A percentile compares a stretch with the other conserved stretches of the same genome.
These are phyloP conservation scores for Grigorovia transvaalensis DNA, from an alignment of 805 yeast genomes.

Conservation along the genomic window DNA sequence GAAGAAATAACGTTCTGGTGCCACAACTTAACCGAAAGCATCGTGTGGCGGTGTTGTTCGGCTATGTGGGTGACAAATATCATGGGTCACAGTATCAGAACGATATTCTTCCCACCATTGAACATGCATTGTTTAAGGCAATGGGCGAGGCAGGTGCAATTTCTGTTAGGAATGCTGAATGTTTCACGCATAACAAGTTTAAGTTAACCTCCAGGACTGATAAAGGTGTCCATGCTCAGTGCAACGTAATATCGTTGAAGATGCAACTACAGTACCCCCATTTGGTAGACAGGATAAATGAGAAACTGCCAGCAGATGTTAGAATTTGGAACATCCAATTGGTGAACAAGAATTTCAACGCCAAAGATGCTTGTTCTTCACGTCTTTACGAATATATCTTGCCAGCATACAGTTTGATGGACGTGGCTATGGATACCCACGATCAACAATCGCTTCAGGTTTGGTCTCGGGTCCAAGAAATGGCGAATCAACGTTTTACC, in stretches of 20 bases:
- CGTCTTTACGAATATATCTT: conserved; percentile 79
- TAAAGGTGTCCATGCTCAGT: conserved; percentile 97
- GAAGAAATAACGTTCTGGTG: neutral
- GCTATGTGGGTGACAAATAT: conserved; percentile 93
- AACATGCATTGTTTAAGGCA: conserved; percentile 77
- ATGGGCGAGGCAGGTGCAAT: conserved; percentile 81
- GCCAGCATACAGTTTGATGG: conserved; percentile 50
- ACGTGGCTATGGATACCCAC: neutral
- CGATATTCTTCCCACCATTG: conserved; percentile 54
- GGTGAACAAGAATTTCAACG: conserved; percentile 74
- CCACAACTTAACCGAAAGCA: conserved; percentile 48
- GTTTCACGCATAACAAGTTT: conserved; percentile 77
- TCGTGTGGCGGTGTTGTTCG: conserved; percentile 82
- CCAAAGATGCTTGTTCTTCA: conserved; percentile 80
- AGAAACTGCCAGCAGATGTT: conserved; percentile 67
- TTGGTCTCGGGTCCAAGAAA: neutral
- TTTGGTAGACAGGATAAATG: conserved; percentile 49
- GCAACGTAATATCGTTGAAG: conserved; percentile 78
- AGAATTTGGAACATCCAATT: conserved; percentile 82
- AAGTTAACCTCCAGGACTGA: conserved; percentile 85
- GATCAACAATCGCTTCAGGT: neutral
- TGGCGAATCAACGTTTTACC: neutral
- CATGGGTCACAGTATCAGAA: conserved; percentile 90
- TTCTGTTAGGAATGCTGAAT: conserved; percentile 75
- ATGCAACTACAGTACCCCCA: conserved; percentile 57